phyloP scores from a whole-genome alignment of 2,329 filamentous ascomycete species.

The Ceratocystis ficicola region DNA sequence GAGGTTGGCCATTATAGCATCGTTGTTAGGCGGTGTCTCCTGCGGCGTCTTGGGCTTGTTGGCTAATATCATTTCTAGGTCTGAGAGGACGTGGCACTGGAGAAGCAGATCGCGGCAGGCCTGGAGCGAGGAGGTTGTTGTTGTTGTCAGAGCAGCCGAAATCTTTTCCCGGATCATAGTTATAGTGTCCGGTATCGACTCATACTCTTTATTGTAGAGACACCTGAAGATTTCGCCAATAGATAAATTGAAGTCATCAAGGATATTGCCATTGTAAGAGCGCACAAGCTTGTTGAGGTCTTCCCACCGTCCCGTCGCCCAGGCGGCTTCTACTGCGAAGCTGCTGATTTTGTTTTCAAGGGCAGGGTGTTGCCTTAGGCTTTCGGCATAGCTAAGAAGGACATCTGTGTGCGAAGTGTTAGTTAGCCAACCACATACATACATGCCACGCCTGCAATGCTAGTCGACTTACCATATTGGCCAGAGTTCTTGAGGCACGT shows the following conservation, averaged over 20 bases:
- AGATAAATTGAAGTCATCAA: constrained; percentile 67
- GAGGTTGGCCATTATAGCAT: constrained; percentile 41
- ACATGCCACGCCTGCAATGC: not conserved
- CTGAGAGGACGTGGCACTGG: constrained; percentile 74
- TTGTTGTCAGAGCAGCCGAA: constrained; percentile 60
- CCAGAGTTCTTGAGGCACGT: constrained; percentile 90
- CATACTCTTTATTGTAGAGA: constrained; percentile 41
- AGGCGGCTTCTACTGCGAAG: constrained; percentile 81
- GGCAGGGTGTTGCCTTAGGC: constrained; percentile 46
- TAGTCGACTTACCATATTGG: constrained; percentile 57
- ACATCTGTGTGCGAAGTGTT: constrained; percentile 45
- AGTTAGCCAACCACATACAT: constrained; percentile 21
- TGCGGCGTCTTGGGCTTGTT: constrained; percentile 6
- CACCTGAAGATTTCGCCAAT: constrained; percentile 50
- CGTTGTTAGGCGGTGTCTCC: constrained; percentile 4
- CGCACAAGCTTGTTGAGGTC: constrained; percentile 56
- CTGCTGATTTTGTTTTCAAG: constrained; percentile 56
- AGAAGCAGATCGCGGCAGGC: constrained; percentile 75
- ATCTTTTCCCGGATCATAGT: constrained; percentile 55
- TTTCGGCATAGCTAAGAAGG: constrained; percentile 74
- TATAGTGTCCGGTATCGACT: constrained; percentile 41
- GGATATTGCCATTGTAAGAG: constrained; percentile 38
- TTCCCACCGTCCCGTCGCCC: constrained; percentile 75
- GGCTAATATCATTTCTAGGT: constrained; percentile 65
- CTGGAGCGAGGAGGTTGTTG: constrained; percentile 67